These are phyloP conservation scores for Starmerella vaccinii DNA, from an alignment of 805 yeast genomes.

Conservation along the genomic window DNA sequence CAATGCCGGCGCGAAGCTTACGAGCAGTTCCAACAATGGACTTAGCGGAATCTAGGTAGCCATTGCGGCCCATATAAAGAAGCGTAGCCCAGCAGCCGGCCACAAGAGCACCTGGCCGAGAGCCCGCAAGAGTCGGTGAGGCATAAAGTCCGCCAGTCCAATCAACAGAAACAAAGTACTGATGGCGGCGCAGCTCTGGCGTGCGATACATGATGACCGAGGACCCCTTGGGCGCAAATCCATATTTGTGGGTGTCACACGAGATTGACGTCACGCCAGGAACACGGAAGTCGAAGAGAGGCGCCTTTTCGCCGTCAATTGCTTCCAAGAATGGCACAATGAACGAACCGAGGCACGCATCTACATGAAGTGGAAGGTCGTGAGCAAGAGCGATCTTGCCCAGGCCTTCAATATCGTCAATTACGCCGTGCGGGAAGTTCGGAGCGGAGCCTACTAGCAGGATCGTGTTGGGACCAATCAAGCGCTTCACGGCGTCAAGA, in stretches of 20 bases:
- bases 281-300: constrained; percentile 71
- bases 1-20: constrained; percentile 38
- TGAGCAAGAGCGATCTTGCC: constrained; percentile 54
- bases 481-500: constrained; percentile 45
- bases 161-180: constrained; percentile 69
- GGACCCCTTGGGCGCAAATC: constrained; percentile 96
- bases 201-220: constrained; percentile 83
- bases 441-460: constrained; percentile 90
- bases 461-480: constrained; percentile 71
- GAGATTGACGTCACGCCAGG: constrained; percentile 92
- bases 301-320: constrained; percentile 33
- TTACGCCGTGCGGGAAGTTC: constrained; percentile 91
- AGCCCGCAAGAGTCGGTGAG: constrained; percentile 92
- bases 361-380: constrained; percentile 85
- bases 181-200: constrained; percentile 56
- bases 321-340: constrained; percentile 68
- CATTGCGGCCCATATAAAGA: constrained; percentile 71
- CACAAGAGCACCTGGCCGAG: constrained; percentile 92
- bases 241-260: constrained; percentile 99
- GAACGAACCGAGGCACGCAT: constrained; percentile 91
- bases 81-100: constrained; percentile 98
- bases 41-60: constrained; percentile 57
- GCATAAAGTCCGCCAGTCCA: constrained; percentile 97
- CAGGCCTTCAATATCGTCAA: constrained; percentile 73
- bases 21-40: constrained; percentile 60